Base-by-base conservation (phyloP, 1,284 basidiomycete genomes). In the Puccinia hordei region DNA sequence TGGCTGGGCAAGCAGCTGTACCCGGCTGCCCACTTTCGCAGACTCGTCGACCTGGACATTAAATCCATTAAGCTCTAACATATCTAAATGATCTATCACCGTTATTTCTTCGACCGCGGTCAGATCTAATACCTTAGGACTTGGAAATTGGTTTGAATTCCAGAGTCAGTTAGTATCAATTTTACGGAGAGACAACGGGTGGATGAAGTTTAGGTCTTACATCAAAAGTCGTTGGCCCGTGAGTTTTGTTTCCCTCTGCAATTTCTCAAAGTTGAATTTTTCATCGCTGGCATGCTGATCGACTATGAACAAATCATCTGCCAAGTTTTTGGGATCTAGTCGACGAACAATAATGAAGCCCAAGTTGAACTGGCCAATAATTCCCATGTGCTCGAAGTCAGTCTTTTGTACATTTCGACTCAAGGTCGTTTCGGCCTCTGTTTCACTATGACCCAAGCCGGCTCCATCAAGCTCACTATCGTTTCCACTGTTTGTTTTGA, bases 191-290 rank as follows among this genome's bases (percentile, higher is more conserved):
- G 9, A 19, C 19, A 24, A 53, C 27, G 55, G 38, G 69, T 51
- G 55, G 59, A 74, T 24, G 3, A 22, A 71, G 33, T 17, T 27
- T 10, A 35, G n/a, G 15, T 86, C 90, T 81, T 82, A 94, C 92
- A 88, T 89, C 84, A 96, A 90, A 12, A 99, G 87, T 81, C 88
- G 90, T 84, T 99, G 96, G 4, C 92, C 93, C 82, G 92, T 90
- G 79, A 99, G 95, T 80, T 89, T 89, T 2, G 95, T 97, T 35
- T 91, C 93, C 81, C 89, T 88, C 86, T 98, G 96, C 81, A 99
- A 86, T 2, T 90, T 92, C 88, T 99, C 96, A 85, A 98, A 99
- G 85, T 98, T 99, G 87, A 92, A 98, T 87, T 99, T 99, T 86
- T 99, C 97, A 86, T 99, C 96, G 22, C 87, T 87, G 1, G 89